These are phyloP conservation scores for Papiliotrema terrestris DNA, from an alignment of 1,284 basidiomycete species.

Conservation along the genomic window DNA sequence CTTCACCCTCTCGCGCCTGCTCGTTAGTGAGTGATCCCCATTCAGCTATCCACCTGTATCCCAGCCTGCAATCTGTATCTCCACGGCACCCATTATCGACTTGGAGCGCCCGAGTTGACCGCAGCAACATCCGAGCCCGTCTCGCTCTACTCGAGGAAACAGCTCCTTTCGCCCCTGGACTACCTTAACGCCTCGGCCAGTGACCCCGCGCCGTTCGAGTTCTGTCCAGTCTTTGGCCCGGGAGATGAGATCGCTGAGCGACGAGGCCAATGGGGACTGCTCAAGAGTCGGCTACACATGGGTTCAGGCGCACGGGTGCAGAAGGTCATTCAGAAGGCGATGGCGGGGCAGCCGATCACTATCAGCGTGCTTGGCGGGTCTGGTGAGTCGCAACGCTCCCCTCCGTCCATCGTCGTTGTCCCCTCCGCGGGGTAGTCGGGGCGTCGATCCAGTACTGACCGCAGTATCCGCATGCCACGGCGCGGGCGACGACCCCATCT, in stretches of 20 bases:
- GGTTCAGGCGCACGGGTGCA: conserved; percentile 82
- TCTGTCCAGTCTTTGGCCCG: conserved; percentile 82
- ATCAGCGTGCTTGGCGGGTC: conserved; percentile 88
- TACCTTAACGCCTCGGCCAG: conserved; percentile 51
- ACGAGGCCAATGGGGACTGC: conserved; percentile 71
- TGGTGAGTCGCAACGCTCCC: conserved; percentile 54
- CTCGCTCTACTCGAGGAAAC: conserved; percentile 1
- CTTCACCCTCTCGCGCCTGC: conserved; percentile 61
- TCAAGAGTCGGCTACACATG: conserved; percentile 71
- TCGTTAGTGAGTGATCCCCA: conserved; percentile 48
- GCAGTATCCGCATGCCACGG: conserved; percentile 88
- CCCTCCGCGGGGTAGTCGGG: too few relatives aligned
- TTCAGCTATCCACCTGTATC: not conserved
- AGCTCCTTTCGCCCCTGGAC: conserved; percentile 49
- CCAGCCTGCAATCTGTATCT: not conserved
- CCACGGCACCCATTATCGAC: too few relatives aligned
- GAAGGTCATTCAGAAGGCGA: conserved; percentile 74
- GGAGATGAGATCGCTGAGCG: conserved; percentile 71
- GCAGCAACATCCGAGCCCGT: not conserved
- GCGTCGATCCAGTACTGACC: not conserved
- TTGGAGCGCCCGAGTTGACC: not conserved
- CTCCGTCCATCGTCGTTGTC: too few relatives aligned
- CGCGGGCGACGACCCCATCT: conserved; percentile 83
- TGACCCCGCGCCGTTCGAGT: conserved; percentile 73
- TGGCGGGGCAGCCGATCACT: conserved; percentile 80